A percentile compares a stretch with the other conserved stretches of the same genome.
These are phyloP conservation scores for Acacia confusa DNA, from an alignment of 306 rosid species.

Conservation along the genomic window DNA sequence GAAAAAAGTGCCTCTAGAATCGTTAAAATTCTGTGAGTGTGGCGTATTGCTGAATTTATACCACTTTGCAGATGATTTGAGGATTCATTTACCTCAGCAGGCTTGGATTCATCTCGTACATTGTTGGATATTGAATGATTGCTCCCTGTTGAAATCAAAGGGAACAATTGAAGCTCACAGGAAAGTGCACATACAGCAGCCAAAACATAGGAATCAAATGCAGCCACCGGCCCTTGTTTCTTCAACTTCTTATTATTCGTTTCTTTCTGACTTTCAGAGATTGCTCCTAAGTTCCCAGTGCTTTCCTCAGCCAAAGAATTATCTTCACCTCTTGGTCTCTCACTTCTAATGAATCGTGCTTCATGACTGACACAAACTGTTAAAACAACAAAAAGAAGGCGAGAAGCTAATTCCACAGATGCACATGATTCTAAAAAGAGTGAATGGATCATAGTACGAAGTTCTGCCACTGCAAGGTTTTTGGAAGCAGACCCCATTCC, in stretches of 20 bases:
- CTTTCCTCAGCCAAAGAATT: constrained; percentile 51
- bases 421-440: constrained; percentile 97
- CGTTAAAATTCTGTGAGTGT: constrained; percentile 85
- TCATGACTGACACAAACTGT: constrained; percentile 97
- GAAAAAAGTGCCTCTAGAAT: constrained; percentile 92
- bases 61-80: constrained; percentile 61
- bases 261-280: constrained; percentile 55
- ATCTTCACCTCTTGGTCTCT: constrained; percentile 74
- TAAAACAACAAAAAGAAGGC: constrained; percentile 87
- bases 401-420: constrained; percentile 90
- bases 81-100: constrained; percentile 60
- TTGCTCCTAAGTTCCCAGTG: constrained; percentile 48
- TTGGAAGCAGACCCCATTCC: constrained; percentile 78
- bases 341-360: constrained; percentile 76
- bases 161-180: constrained; percentile 92
- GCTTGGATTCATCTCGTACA: constrained; percentile 47
- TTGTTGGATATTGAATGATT: constrained; percentile 50
- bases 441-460: constrained; percentile 96
- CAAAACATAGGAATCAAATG: constrained; percentile 95
- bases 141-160: constrained; percentile 61
- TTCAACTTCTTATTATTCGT: constrained; percentile 56
- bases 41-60: constrained; percentile 74
- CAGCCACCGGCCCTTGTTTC: constrained; percentile 90
- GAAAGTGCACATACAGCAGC: constrained; percentile 98
- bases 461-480: constrained; percentile 96